phyloP scores from a whole-genome alignment of 257 asterid species.

The Penstemon eatonii region DNA sequence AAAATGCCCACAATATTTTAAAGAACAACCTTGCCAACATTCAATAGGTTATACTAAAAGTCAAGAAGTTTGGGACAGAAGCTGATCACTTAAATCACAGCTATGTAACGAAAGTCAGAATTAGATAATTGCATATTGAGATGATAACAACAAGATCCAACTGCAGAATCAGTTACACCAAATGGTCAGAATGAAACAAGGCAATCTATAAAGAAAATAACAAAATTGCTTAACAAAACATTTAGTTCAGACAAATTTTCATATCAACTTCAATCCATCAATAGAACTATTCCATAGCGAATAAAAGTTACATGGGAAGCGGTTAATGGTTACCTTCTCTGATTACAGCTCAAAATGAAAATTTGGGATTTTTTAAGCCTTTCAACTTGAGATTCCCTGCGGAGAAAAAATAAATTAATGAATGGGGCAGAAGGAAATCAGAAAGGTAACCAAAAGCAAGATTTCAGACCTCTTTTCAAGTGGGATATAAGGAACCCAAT shows the following conservation, averaged over 20 bases:
- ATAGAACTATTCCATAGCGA: conserved; percentile 19
- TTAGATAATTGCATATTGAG: background rate
- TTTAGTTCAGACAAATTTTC: background rate
- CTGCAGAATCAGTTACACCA: background rate
- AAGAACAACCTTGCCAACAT: background rate
- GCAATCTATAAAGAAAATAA: background rate
- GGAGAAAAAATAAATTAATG: conserved; percentile 20
- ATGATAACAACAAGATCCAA: background rate
- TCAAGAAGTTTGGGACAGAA: background rate
- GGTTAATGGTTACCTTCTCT: conserved; percentile 62
- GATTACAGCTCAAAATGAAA: conserved; percentile 78
- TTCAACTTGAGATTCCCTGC: conserved; percentile 93
- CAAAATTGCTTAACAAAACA: background rate
- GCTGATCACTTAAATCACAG: background rate
- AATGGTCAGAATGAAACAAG: background rate
- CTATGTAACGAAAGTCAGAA: background rate
- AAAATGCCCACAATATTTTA: background rate
- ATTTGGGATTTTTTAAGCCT: conserved; percentile 77
- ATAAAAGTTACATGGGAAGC: conserved; percentile 10
- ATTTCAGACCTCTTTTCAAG: conserved; percentile 62
- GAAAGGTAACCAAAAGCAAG: conserved; percentile 20
- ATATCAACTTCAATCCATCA: background rate
- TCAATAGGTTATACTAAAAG: background rate
- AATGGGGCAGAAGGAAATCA: conserved; percentile 20
- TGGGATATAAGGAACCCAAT: conserved; percentile 95